These are phyloP conservation scores for Acacia confusa DNA, from an alignment of 306 rosid species.

Conservation along the genomic window DNA sequence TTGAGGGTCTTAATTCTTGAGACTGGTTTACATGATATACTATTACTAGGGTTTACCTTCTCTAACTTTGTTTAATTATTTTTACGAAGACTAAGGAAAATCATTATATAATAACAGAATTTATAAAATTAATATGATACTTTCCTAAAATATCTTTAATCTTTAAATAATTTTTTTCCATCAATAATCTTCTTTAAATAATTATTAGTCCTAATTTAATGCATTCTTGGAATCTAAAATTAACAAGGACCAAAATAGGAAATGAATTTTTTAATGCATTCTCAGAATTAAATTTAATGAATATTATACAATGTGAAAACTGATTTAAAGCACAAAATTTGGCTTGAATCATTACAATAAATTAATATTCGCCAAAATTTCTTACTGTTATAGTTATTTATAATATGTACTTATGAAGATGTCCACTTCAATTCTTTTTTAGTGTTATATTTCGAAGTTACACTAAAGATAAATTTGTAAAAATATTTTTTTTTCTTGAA, in stretches of 20 bases:
- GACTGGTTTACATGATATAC: background rate
- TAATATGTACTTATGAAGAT: background rate
- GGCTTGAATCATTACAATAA: background rate
- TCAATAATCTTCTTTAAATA: no score
- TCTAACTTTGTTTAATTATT: background rate
- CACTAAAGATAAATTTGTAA: background rate
- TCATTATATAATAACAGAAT: no score
- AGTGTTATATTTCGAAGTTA: background rate
- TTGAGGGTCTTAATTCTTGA: background rate
- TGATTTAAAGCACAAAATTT: background rate
- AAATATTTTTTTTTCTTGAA: no score
- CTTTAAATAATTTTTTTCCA: no score
- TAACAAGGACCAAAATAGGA: no score
- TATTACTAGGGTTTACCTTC: background rate
- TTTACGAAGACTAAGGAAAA: no score
- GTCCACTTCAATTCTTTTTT: background rate
- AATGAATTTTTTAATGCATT: no score
- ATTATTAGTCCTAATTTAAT: background rate
- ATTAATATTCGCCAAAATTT: background rate
- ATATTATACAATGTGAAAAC: background rate
- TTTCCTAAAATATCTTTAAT: background rate
- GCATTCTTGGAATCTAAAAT: background rate
- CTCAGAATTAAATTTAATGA: no score
- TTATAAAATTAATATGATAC: background rate
- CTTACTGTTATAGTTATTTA: background rate